A percentile compares a stretch with the other conserved stretches of the same genome.
Evolutionary conservation across 805 yeast genomes (phyloP).

Genomic region (Kazachstania bromeliacearum): DNA sequence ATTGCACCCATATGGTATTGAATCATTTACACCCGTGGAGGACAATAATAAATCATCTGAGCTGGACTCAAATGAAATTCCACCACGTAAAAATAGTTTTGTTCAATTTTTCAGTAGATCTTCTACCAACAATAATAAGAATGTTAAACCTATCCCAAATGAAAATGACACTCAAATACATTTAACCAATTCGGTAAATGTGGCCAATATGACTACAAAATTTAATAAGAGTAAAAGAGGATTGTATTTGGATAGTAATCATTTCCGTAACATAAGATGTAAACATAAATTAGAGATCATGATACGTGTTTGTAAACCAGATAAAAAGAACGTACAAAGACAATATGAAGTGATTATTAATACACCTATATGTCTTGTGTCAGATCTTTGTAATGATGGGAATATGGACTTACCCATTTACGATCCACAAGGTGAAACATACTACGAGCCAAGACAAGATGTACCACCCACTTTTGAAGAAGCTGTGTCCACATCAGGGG

Average conservation of each 20-base stretch:
- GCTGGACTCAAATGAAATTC: no score
- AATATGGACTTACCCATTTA: slow-evolving; percentile 34
- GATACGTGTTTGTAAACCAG: slow-evolving; percentile 57
- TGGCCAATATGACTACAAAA: slow-evolving; percentile 16
- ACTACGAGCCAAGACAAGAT: slow-evolving; percentile 3
- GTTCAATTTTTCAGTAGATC: neutral
- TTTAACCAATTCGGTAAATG: neutral
- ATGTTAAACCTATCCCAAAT: neutral
- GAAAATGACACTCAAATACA: slow-evolving; percentile 1
- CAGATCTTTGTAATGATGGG: slow-evolving; percentile 33
- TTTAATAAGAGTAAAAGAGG: slow-evolving; percentile 25
- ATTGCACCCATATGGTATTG: slow-evolving; percentile 29
- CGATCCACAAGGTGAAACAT: slow-evolving; percentile 6
- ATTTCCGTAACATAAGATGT: slow-evolving; percentile 52
- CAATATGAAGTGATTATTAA: slow-evolving; percentile 77
- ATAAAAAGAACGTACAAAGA: slow-evolving; percentile 40
- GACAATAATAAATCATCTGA: neutral
- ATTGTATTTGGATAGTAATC: slow-evolving; percentile 51
- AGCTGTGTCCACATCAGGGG: slow-evolving; percentile 44
- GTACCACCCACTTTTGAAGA: slow-evolving; percentile 56
- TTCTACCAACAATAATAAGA: neutral
- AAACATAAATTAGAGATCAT: slow-evolving; percentile 64
- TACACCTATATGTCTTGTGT: slow-evolving; percentile 55
- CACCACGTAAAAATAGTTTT: slow-evolving; percentile 1
- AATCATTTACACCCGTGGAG: slow-evolving; percentile 6